Evolutionary conservation across 106 monocot species (phyloP).

Genomic region (Platanthera zijinensis): DNA sequence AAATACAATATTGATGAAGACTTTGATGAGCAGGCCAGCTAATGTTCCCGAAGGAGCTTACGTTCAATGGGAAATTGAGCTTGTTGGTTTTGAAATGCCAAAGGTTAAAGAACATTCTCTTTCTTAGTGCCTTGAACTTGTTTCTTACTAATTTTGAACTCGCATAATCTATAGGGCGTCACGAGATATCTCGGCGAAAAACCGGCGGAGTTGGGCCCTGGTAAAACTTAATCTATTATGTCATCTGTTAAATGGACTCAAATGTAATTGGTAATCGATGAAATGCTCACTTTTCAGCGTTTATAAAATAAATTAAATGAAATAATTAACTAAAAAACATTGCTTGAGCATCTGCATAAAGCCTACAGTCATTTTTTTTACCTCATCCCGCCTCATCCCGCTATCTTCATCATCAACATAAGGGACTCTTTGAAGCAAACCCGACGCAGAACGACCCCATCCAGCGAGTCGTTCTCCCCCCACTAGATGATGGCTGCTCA

Average conservation of each 20-base stretch:
- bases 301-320: not conserved
- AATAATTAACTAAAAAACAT: not conserved
- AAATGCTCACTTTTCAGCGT: not conserved
- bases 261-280: not conserved
- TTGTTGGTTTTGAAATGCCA: constrained; percentile 93
- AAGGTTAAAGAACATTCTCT: constrained; percentile 37
- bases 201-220: no score
- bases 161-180: no score
- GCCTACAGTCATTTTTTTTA: no score
- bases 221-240: not conserved
- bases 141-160: not conserved
- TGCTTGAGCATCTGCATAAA: not conserved
- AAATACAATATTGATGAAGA: constrained; percentile 3
- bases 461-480: no score
- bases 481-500: no score
- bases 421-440: no score
- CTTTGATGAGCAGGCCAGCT: constrained; percentile 40
- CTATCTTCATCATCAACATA: no score
- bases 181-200: no score
- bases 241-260: not conserved
- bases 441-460: no score
- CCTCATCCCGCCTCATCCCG: no score
- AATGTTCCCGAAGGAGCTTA: constrained; percentile 85
- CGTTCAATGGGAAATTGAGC: constrained; percentile 93
- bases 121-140: not conserved